Evolutionary conservation across 2,329 filamentous ascomycete genomes (phyloP).

Genomic region (Trichoderma koningiopsis): DNA sequence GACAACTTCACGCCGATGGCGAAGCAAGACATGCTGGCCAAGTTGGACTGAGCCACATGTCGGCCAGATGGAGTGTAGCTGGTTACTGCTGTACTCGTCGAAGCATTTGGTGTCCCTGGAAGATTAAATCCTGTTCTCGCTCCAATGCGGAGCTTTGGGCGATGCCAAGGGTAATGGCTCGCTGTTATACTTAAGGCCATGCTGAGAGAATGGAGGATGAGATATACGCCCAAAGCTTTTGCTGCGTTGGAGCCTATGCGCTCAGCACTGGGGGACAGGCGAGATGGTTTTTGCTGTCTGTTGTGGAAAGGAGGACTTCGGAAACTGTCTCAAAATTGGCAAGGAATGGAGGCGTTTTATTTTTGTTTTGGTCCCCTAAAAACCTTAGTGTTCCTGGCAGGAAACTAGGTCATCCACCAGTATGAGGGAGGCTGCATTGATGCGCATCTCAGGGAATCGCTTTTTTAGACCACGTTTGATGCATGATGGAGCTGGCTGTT

Average conservation of each 20-base stretch:
- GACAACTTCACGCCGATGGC: slow-evolving; percentile 89
- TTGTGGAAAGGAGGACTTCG: slow-evolving; percentile 33
- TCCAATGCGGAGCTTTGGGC: slow-evolving; percentile 35
- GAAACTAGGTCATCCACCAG: slow-evolving; percentile 33
- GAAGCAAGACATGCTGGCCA: slow-evolving; percentile 96
- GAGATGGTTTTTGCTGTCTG: slow-evolving; percentile 35
- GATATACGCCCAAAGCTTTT: slow-evolving; percentile 36
- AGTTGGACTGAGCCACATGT: slow-evolving; percentile 74
- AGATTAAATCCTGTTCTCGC: slow-evolving; percentile 34
- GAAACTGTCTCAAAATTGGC: slow-evolving; percentile 34
- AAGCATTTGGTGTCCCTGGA: slow-evolving; percentile 38
- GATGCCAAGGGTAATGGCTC: slow-evolving; percentile 36
- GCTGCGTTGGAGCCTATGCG: slow-evolving; percentile 25
- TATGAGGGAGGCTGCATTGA: slow-evolving; percentile 37
- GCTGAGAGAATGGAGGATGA: slow-evolving; percentile 35
- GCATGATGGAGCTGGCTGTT: slow-evolving; percentile 53
- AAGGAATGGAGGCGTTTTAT: slow-evolving; percentile 26
- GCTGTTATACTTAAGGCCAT: slow-evolving; percentile 32
- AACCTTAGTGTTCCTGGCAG: slow-evolving; percentile 31
- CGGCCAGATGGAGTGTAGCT: slow-evolving; percentile 37
- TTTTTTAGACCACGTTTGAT: slow-evolving; percentile 53
- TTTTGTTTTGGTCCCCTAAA: slow-evolving; percentile 32
- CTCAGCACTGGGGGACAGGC: slow-evolving; percentile 26
- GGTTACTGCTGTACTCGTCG: slow-evolving; percentile 37
- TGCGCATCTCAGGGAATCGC: slow-evolving; percentile 42